Base-by-base conservation (phyloP, 352 stramenopile genomes). In the Phytophthora meadii region DNA sequence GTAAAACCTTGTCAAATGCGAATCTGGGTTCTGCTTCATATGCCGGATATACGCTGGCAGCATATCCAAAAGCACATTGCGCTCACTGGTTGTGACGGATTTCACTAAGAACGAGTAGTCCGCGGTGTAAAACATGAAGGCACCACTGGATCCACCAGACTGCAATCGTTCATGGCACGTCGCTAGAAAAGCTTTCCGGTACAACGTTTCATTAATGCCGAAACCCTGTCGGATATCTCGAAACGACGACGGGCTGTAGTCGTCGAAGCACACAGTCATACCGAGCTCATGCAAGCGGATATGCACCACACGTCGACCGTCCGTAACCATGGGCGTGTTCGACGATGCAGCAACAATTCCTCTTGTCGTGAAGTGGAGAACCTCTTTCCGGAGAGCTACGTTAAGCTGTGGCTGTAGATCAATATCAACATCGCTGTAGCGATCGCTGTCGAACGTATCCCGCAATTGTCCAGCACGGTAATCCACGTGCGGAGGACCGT, bases 81-180 rank as follows among this genome's bases (percentile, higher is more conserved):
- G 84, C 64, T 97, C 91, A 19, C 70, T 82, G 24, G 68, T 79
- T 46, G 81, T 94, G 34, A 96, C 88, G 1, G 88, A 94, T 61
- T 97, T 97, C 49, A 97, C 88, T 40, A 97, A 67, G 50, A 91
- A 97, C 3, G 82, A 68, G 41, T 95, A 94, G 54, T 97, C 88
- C 5, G 87, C 84, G 7, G 88, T 96, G 67, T 92, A 97, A 65
- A 97, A 97, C 83, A 97, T 95, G 66, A 97, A 97, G 28, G 82
- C 90, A 17, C 87, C 90, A 47, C 78, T 93, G n/a, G 89, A 93
- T 9, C 90, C 90, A 0, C 89, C 88, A 7, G 82, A 90, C 57
- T 90, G 59, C 44, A 97, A 83, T 8, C 87, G 81, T 51, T 97
- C 90, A 59, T 96, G 87, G 57, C 84, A 93, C 0, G 89, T 97